Evolutionary conservation across 1,284 basidiomycete species (phyloP), one percentile per base, ranked within the genome.

Genomic region (Rhodotorula sp.): DNA sequence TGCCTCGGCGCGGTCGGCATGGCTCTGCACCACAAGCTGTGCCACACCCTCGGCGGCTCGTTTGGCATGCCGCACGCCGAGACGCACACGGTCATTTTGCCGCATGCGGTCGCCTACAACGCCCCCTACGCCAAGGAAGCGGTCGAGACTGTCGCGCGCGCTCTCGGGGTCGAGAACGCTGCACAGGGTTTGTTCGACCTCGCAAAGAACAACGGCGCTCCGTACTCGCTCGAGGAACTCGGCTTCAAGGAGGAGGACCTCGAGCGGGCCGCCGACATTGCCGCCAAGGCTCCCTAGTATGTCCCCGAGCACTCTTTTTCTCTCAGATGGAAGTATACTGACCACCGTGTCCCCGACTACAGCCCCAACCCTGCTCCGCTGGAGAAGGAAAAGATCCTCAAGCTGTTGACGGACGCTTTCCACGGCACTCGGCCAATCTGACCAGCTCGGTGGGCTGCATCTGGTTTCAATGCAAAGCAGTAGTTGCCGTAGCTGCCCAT

Each of bases 1-100:
- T 83, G 82, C 64, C 76, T 84, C 29, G 84, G 83, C 23, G 77
- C 80, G 5, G 83, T 83, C 18, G 80, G 81, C 39, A 83, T 85
- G 82, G 80, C 80, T n/a, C 74, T 85, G 18, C 84, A 85, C 71
- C 84, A 85, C 77, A 85, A 85, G 76, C 79, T 85, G n/a, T 70
- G 67, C 63, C 75, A 75, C 69, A 73, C 73, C 14, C 71, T 80
- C 58, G 83, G 84, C 46, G 84, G 84, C 15, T 81, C 81, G 21
- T 84, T 85, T 73, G 81, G 82, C 70, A 82, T 85, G 65, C 83
- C 84, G 16, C 84, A 85, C 71, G 81, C 84, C 20, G 84, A 85
- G 71, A 84, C 84, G 3, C 84, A 85, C 72, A 84, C 84, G 21
- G 83, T 85, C 49, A 79, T 85, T 47, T 81, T 85, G 54, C 84